These are phyloP conservation scores for Gymnopilus junonius DNA, from an alignment of 768 basidiomycete genomes.

Conservation along the genomic window DNA sequence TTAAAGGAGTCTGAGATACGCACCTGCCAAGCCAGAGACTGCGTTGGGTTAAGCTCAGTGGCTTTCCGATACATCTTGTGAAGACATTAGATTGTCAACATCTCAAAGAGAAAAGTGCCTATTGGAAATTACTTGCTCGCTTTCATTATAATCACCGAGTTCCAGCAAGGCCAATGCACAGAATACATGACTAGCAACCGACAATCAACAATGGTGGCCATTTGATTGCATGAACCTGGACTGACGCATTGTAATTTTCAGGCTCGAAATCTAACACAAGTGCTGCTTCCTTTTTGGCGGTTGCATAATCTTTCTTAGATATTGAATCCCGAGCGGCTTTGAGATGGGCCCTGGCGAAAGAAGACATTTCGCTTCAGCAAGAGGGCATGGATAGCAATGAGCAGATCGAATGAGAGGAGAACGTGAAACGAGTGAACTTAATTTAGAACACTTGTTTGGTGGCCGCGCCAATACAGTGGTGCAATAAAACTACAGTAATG, in stretches of 20 bases:
- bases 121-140: constrained; percentile 77
- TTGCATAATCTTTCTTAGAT: constrained; percentile 71
- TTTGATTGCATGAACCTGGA: constrained; percentile 16
- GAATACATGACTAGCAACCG: constrained; percentile 72
- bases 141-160: constrained; percentile 67
- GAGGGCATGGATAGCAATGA: not conserved
- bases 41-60: constrained; percentile 65
- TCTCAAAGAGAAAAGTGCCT: not conserved
- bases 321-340: constrained; percentile 81
- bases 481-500: not conserved
- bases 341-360: constrained; percentile 71
- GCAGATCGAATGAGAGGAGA: not conserved
- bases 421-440: not conserved
- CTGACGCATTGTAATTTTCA: constrained; percentile 88
- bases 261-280: constrained; percentile 77
- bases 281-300: constrained; percentile 67
- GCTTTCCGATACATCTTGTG: constrained; percentile 79
- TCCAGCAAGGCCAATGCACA: constrained; percentile 81
- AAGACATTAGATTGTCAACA: constrained; percentile 1
- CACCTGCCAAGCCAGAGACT: constrained; percentile 87
- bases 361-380: constrained; percentile 14
- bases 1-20: constrained; percentile 26
- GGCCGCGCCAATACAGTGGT: not conserved
- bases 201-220: not conserved
- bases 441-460: not conserved